Evolutionary conservation across 2,329 filamentous ascomycete genomes (phyloP).

Genomic region (Mycosphaerelloides madeirae): DNA sequence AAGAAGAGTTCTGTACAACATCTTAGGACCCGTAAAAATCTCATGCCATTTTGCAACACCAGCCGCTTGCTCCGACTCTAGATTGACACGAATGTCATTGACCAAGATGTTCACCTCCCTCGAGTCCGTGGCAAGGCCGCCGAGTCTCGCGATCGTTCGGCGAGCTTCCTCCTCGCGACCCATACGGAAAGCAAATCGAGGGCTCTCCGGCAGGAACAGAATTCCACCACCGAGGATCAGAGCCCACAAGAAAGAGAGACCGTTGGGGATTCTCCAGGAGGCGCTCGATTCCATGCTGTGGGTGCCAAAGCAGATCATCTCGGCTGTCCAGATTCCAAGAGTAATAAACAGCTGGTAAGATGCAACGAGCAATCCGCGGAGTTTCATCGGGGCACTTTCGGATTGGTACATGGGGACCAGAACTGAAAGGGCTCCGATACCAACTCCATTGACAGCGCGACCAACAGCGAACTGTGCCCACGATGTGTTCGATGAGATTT

Average conservation of each 20-base stretch:
- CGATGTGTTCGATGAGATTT: slow-evolving; percentile 37
- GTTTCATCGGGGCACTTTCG: slow-evolving; percentile 58
- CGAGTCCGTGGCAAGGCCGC: slow-evolving; percentile 24
- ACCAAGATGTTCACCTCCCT: slow-evolving; percentile 26
- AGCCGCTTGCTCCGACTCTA: slow-evolving; percentile 28
- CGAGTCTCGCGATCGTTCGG: slow-evolving; percentile 26
- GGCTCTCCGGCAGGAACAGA: slow-evolving; percentile 31
- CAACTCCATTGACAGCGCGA: slow-evolving; percentile 40
- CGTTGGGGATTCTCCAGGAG: slow-evolving; percentile 31
- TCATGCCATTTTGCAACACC: slow-evolving; percentile 24
- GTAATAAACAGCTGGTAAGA: slow-evolving; percentile 46
- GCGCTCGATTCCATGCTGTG: slow-evolving; percentile 18
- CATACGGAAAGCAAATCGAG: slow-evolving; percentile 29
- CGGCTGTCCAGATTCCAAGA: slow-evolving; percentile 37
- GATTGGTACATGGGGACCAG: slow-evolving; percentile 64
- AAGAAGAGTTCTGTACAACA: slow-evolving; percentile 31
- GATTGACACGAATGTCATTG: slow-evolving; percentile 29
- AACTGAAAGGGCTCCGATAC: slow-evolving; percentile 46
- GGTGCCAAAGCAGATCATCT: slow-evolving; percentile 31
- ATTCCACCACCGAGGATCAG: slow-evolving; percentile 32
- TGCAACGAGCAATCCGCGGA: slow-evolving; percentile 59
- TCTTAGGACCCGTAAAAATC: slow-evolving; percentile 28
- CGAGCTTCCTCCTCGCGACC: slow-evolving; percentile 31
- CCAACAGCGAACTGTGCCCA: slow-evolving; percentile 49
- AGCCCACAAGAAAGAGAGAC: slow-evolving; percentile 30